Base-by-base conservation (phyloP, 345 rosid species). In the Aegle marmelos region DNA sequence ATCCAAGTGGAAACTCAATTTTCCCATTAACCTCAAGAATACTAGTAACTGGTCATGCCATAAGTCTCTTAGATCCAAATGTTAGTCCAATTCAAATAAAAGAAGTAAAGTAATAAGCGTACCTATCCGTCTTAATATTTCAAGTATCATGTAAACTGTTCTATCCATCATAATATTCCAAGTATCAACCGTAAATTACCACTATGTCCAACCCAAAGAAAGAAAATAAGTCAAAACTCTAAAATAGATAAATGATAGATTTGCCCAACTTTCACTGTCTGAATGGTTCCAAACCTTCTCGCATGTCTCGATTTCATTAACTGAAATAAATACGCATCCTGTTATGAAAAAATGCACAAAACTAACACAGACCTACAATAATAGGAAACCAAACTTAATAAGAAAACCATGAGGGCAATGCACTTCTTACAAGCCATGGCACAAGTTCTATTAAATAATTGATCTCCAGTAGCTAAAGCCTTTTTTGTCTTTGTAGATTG, bases 201-300 rank as follows among this genome's bases (percentile, higher is more conserved):
- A 68, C 19, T 16, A 50, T 9, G 33, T 50, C 5, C 63, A 31
- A 57, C 45, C 68, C 71, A 53, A 74, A 57, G 48, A 70, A 66
- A 74, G 28, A 45, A 1, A 28, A 14, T 65, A 27, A 45, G 76
- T 53, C 56, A 76, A 65, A 80, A 68, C 56, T 24, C 58, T 45
- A 76, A 19, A 60, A 63, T 65, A 77, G 66, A 53, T 48, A 72
- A 34, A 69, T 60, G 61, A 67, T 60, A 54, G 81, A 71, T 90
- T 81, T 82, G 93, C 99, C 99, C 94, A 91, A 82, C 86, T 90
- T 81, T 92, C 93, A 78, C 90, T 91, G 76, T 90, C 97, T 41
- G 95, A 86, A 70, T 87, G 93, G 82, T 86, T 92, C 90, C 92
- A 85, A 79, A 87, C 80, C 88, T 85, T 92, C 85, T 93, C 90